Evolutionary conservation across 2,329 filamentous ascomycete genomes (phyloP).

Genomic region (Aspergillus neoniger): DNA sequence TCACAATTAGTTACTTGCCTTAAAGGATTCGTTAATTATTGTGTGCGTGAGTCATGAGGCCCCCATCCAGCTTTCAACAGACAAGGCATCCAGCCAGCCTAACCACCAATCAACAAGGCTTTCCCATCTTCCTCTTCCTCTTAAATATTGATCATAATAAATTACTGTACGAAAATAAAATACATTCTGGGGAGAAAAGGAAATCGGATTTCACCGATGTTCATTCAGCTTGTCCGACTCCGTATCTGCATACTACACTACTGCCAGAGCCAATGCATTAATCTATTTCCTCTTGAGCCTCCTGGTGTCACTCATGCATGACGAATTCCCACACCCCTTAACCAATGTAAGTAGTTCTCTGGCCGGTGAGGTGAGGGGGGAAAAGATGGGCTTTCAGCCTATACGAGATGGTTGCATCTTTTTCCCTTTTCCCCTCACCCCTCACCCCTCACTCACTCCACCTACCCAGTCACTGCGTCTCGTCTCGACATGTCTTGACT

Average conservation of each 20-base stretch:
- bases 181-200: no score
- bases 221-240: neutral
- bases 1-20: no score
- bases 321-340: constrained; percentile 4
- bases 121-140: no score
- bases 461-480: constrained; percentile 4
- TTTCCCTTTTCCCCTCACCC: no score
- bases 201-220: neutral
- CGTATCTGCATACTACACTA: neutral
- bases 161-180: neutral
- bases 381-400: constrained; percentile 1
- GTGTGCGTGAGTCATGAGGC: neutral
- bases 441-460: neutral
- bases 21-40: neutral
- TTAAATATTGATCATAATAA: neutral
- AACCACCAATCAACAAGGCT: neutral
- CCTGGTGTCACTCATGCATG: constrained; percentile 6
- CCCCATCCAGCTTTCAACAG: neutral
- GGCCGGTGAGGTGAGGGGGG: neutral
- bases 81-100: no score
- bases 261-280: neutral
- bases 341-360: neutral
- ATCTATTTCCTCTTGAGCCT: neutral
- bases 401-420: constrained; percentile 10
- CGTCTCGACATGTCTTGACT: no score